A percentile compares a stretch with the other conserved stretches of the same genome.
These are phyloP conservation scores for Podospora tetraspora DNA, from an alignment of 495 filamentous ascomycete species.

Conservation along the genomic window DNA sequence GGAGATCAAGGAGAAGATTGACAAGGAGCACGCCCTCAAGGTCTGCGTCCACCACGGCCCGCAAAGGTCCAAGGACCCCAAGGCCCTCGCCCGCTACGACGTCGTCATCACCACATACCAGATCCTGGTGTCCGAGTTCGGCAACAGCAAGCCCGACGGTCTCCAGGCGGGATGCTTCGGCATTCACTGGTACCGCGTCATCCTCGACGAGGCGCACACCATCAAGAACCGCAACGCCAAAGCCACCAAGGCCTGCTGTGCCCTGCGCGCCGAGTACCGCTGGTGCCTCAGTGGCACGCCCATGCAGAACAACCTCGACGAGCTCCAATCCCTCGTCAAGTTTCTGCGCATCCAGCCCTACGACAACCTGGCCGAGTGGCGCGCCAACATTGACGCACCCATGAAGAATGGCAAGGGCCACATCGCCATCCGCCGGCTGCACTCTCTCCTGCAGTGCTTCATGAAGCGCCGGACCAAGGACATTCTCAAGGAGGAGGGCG, in stretches of 20 bases:
- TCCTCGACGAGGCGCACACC: slow-evolving; percentile 93
- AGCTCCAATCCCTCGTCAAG: slow-evolving; percentile 85
- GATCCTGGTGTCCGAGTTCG: slow-evolving; percentile 84
- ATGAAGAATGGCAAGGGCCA: slow-evolving; percentile 81
- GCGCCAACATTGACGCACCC: slow-evolving; percentile 77
- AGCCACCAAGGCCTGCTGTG: slow-evolving; percentile 79
- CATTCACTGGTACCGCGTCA: slow-evolving; percentile 89
- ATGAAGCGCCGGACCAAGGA: slow-evolving; percentile 98
- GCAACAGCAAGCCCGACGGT: slow-evolving; percentile 46
- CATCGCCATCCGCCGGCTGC: slow-evolving; percentile 82
- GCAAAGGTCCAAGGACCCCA: slow-evolving; percentile 69
- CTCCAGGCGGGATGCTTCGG: slow-evolving; percentile 81
- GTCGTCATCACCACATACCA: slow-evolving; percentile 98
- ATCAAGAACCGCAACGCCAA: slow-evolving; percentile 99
- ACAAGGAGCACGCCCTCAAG: slow-evolving; percentile 58
- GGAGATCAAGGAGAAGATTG: slow-evolving; percentile 77
- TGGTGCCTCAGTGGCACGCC: slow-evolving; percentile 97
- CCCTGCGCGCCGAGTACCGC: slow-evolving; percentile 73
- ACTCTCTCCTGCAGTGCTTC: slow-evolving; percentile 77
- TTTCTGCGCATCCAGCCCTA: slow-evolving; percentile 93
- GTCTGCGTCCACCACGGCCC: slow-evolving; percentile 89
- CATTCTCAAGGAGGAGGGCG: slow-evolving; percentile 76
- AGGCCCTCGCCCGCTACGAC: slow-evolving; percentile 75
- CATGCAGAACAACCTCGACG: slow-evolving; percentile 97
- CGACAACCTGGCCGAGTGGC: slow-evolving; percentile 75